Evolutionary conservation across 2,329 filamentous ascomycete genomes (phyloP).

Genomic region (Fusarium veterinarium): DNA sequence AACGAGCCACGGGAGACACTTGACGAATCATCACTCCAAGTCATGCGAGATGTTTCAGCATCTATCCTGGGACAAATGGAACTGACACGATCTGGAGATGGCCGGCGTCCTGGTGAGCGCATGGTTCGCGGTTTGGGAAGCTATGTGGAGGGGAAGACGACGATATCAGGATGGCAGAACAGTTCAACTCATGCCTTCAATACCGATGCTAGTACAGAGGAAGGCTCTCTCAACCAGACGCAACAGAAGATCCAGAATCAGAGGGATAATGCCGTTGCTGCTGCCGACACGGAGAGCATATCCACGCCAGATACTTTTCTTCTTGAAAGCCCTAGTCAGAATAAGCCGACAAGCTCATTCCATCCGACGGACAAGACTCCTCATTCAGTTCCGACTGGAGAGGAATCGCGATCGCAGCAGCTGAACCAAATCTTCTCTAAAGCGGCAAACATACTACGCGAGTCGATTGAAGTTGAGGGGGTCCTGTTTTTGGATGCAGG

Average conservation of each 20-base stretch:
- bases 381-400: neutral
- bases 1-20: conserved; percentile 29
- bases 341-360: neutral
- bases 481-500: conserved; percentile 50
- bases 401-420: conserved; percentile 5
- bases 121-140: conserved; percentile 55
- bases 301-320: conserved; percentile 10
- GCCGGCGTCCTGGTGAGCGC: conserved; percentile 48
- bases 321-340: conserved; percentile 8
- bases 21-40: conserved; percentile 44
- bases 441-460: conserved; percentile 57
- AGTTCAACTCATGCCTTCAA: conserved; percentile 17
- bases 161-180: conserved; percentile 39
- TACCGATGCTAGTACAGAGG: conserved; percentile 1
- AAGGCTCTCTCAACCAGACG: conserved; percentile 15
- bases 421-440: conserved; percentile 52
- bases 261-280: neutral
- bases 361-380: neutral
- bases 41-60: conserved; percentile 44
- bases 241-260: conserved; percentile 23
- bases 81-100: conserved; percentile 40
- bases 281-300: neutral
- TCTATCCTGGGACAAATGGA: conserved; percentile 54
- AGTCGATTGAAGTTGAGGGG: conserved; percentile 57
- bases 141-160: conserved; percentile 52